Base-by-base conservation (phyloP, 2,329 filamentous ascomycete genomes). In the Ophiostoma sp. region DNA sequence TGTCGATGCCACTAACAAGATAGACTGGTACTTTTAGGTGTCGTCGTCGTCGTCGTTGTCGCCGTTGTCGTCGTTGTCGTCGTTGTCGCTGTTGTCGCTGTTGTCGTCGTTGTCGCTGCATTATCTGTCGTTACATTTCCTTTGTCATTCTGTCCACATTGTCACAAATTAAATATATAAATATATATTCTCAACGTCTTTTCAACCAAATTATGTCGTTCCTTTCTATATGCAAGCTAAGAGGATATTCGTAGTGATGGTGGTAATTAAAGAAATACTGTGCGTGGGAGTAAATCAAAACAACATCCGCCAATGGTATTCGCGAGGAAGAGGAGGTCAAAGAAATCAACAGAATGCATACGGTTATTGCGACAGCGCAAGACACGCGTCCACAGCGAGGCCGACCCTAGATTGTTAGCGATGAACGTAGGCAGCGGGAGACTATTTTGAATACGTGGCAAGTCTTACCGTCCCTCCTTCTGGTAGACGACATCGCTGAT, bases 401-500 rank as follows among this genome's bases (percentile, higher is more conserved):
- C 93, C 93, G 78, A 96, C 93, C 82, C 93, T 94, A 77, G 69
- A 71, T 55, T 42, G 64, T 72, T 39, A 78, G 75, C 70, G 73
- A 64, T 36, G 75, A 72, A 33, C 33, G 33, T n/a, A n/a, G 33
- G 33, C 4, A 36, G 11, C 1, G 7, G 48, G 52, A n/a, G 19
- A 39, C n/a, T 52, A 19, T 22, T 25, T 73, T 33, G 12, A 72
- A 61, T 25, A 28, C 55, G 39, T 19, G 72, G 87, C 89, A 83
- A 88, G 31, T 3, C 92, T 84, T 82, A 95, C 94, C 93, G 90
- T 80, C 96, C 97, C 82, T 98, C 92, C 83, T 99, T 98, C 84
- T 97, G 90, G 81, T 95, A 91, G 33, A 99, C 96, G 55, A 99
- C 96, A 83, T 99, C 96, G 78, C 95, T 95, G 80, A 99, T 98